Evolutionary conservation across 176 grass and related monocot genomes (phyloP), one percentile per base, ranked within the genome.

Genomic region (Musa acuminata): DNA sequence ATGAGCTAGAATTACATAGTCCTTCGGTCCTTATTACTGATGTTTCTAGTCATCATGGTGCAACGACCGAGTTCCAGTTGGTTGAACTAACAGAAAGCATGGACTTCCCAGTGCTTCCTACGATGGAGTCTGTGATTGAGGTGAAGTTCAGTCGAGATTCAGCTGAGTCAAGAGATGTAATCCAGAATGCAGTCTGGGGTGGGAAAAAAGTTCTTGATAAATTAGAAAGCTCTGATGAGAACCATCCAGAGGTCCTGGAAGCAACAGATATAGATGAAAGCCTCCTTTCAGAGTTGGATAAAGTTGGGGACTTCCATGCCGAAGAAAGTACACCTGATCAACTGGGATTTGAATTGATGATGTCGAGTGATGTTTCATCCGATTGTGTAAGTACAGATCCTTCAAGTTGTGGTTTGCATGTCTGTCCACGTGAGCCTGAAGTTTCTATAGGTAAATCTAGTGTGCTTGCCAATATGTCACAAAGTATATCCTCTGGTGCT

Each of bases 161-260:
- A 80, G 77, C 72, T 17, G 13, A 73, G 11, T 73, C 72, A 57
- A 55, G 72, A 73, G 52, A 57, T 12, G 51, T 27, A 1, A 73
- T 73, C 23, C 2, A 21, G 21, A 57, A 57, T 6, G 13, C 21
- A 55, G 52, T 54, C 69, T 63, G 65, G 29, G 29, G 29, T 35
- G 29, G 29, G 29, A 35, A 35, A 35, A 35, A 35, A 5, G 14
- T 62, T 54, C 75, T 77, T 43, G 52, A 62, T 67, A 76, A 53
- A 83, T 80, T 90, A 78, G 51, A 69, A 80, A 82, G 92, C 83
- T 92, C 83, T 69, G 93, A 92, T 74, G 87, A 86, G 83, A 84
- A 90, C 27, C 88, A 90, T 84, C 87, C 93, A 49, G 90, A 92
- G 57, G 80, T 83, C 29, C 63, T 78, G 69, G 86, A 85, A 53